Conservation (phyloP, 306 rosid species). For the Datisca glomerata region DNA sequence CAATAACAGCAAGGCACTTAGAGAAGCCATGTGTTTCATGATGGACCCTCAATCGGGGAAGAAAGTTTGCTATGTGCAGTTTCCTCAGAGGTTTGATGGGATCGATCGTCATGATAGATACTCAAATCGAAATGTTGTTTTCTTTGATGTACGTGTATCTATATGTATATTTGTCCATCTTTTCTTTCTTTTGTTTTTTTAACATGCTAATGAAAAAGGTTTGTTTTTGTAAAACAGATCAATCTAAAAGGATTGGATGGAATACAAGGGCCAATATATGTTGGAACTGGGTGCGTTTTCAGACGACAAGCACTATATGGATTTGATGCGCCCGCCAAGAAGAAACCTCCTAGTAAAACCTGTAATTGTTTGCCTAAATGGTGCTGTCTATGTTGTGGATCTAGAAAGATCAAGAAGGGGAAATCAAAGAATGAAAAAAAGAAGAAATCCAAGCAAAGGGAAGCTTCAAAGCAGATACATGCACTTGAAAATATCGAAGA, state of each 20-base stretch:
- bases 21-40: slow-evolving; percentile 96
- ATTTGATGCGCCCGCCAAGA: slow-evolving; percentile 66
- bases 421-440: slow-evolving; percentile 50
- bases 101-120: slow-evolving; percentile 87
- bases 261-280: slow-evolving; percentile 87
- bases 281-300: slow-evolving; percentile 95
- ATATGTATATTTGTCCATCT: too few species aligned
- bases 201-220: background rate
- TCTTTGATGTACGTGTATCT: slow-evolving; percentile 61
- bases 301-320: slow-evolving; percentile 79
- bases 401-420: slow-evolving; percentile 48
- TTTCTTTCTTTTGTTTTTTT: slow-evolving; percentile 3
- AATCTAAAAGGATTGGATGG: slow-evolving; percentile 93
- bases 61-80: slow-evolving; percentile 82
- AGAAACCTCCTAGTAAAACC: slow-evolving; percentile 76
- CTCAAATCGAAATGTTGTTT: slow-evolving; percentile 85
- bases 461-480: slow-evolving; percentile 86
- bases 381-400: slow-evolving; percentile 54
- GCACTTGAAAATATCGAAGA: slow-evolving; percentile 85
- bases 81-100: slow-evolving; percentile 92
- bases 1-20: slow-evolving; percentile 84
- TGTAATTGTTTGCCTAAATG: slow-evolving; percentile 89
- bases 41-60: slow-evolving; percentile 86
- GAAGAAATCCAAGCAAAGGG: slow-evolving; percentile 68
- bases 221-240: slow-evolving; percentile 43